These are phyloP conservation scores for Pseudozyma hubeiensis DNA, from an alignment of 1,284 basidiomycete genomes.

Conservation along the genomic window DNA sequence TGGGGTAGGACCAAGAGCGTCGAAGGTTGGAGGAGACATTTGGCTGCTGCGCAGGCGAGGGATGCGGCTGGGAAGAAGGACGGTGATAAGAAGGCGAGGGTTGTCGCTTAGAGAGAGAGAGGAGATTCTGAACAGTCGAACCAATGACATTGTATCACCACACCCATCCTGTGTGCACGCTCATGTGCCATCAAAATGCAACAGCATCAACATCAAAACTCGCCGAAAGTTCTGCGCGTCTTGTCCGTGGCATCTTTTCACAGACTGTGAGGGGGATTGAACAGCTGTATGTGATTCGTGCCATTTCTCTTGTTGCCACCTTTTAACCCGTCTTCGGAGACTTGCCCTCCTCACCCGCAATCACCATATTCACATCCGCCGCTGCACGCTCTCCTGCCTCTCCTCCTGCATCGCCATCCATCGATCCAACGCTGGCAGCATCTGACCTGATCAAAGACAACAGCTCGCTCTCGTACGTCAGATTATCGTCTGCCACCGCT, in stretches of 20 bases:
- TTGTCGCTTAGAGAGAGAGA: constrained; percentile 11
- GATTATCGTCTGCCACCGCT: constrained; percentile 43
- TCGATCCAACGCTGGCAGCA: constrained; percentile 29
- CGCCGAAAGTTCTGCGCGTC: too few relatives aligned
- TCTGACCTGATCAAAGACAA: constrained; percentile 44
- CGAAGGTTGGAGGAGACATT: constrained; percentile 37
- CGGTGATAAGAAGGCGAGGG: background rate
- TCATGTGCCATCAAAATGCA: too few relatives aligned
- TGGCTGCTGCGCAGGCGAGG: constrained; percentile 22
- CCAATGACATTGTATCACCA: too few relatives aligned
- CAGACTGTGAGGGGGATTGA: too few relatives aligned
- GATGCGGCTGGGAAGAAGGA: background rate
- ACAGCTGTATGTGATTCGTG: background rate
- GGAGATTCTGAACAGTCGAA: too few relatives aligned
- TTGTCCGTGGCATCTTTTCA: too few relatives aligned
- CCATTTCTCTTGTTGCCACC: background rate
- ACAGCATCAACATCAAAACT: too few relatives aligned
- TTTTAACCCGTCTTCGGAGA: constrained; percentile 3
- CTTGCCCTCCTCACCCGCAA: background rate
- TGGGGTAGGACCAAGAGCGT: constrained; percentile 57
- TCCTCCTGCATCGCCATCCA: background rate
- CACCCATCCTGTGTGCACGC: too few relatives aligned
- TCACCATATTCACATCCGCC: background rate
- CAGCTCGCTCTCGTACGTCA: constrained; percentile 49
- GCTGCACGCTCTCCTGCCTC: background rate